Evolutionary conservation across 2,329 filamentous ascomycete genomes (phyloP), one percentile per base, ranked within the genome.

Genomic region (Fusarium sp.): DNA sequence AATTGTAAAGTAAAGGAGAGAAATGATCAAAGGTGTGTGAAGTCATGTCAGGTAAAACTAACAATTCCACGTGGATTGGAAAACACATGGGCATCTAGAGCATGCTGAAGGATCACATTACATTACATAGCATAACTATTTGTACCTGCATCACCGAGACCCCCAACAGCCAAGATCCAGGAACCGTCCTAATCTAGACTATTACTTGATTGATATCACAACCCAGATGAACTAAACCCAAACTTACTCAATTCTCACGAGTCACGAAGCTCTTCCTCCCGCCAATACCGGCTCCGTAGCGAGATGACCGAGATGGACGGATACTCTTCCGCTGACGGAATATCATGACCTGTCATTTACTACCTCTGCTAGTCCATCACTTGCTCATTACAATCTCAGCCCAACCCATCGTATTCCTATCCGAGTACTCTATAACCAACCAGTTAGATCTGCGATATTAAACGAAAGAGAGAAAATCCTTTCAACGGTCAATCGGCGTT

Each of bases 111-210:
- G 34, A 37, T 37, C 3, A 52, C 44, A 41, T n/a, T 7, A 52
- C 44, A 42, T 37, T 12, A 18, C 18, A 5, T 37, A 31, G 31
- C 57, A 28, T n/a, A 41, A 46, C 31, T 16, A 11, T 14, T 18
- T 66, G 51, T 65, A 54, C 66, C 66, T 70, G 66, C 62, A 57
- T 65, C 62, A 45, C 23, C 56, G 37, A 65, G 28, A 59, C 58
- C 51, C 26, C 54, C 48, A 63, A 49, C 41, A 39, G 30, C 39
- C 60, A 46, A 46, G 48, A 28, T 48, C 42, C 60, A 65, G 45
- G 25, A 54, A 65, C 54, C 9, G 14, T 41, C 25, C 59, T 14
- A 39, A 65, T 61, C 54, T 44, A 41, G 23, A 31, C 12, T 21
- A 30, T 31, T 51, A 12, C 19, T 39, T 45, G 43, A 53, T 28